Base-by-base conservation (phyloP, 495 filamentous ascomycete species). In the Hypoxylon fuscum region DNA sequence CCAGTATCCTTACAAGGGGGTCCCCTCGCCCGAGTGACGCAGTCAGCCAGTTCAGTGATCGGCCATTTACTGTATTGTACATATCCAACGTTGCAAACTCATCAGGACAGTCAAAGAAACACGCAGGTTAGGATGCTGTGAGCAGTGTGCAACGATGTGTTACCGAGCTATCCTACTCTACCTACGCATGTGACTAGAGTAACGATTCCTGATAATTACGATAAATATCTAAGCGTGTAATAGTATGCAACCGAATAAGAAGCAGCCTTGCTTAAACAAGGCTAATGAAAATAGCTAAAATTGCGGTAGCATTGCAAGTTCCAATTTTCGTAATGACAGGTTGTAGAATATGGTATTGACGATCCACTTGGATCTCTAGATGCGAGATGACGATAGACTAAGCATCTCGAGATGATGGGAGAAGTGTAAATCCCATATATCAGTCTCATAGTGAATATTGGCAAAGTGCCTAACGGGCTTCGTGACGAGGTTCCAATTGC, bases 21-120 rank as follows among this genome's bases (percentile, higher is more conserved):
- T 23, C 42, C 60, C 55, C 50, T 66, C 56, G 62, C 56, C 56
- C 62, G 53, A 62, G 63, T 66, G 63, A 66, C 63, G 63, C 63
- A 66, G 63, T 61, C 57, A 66, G 55, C 62, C 55, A 65, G 55
- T 65, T 65, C 62, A 66, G 58, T 57, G 63, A 66, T 66, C 63
- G 57, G 48, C 61, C 61, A 55, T 58, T 62, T 62, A 49, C 59
- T 54, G 49, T 47, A 52, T 47, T 29, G 23, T 45, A 45, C 22
- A 11, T 15, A 27, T 3, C 27, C 27, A 35, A 27, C 44, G 40
- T 11, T 66, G 55, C 51, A 60, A 55, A 60, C 51, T 47, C 55
- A 45, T 49, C 35, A 58, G 21, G 48, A 43, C 34, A 49, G 43
- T 41, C 21, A 11, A 53, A 35, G 41, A 63, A 52, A 52, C 59